Conservation (phyloP, 169 alveolate species). For the Eimeria sp. region DNA sequence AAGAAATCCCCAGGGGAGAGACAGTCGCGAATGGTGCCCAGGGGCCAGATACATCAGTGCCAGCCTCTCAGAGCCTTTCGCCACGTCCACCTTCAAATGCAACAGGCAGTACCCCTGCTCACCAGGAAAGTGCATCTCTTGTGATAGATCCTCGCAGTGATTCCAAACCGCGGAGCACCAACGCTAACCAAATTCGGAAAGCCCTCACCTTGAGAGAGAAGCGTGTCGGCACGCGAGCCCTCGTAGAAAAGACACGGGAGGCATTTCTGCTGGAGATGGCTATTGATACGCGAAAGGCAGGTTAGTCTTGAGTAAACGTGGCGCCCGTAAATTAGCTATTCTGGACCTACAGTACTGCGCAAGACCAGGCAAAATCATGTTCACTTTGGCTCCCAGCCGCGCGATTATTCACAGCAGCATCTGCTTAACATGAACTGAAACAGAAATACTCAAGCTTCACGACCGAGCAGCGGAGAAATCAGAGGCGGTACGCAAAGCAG, state of each 20-base stretch:
- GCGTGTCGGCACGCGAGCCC: constrained; percentile 78
- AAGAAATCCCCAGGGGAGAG: background rate
- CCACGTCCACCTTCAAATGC: background rate
- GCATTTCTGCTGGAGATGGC: constrained; percentile 86
- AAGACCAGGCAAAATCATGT: background rate
- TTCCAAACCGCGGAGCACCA: background rate
- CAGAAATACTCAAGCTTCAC: constrained; percentile 87
- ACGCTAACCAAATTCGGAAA: background rate
- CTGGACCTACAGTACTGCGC: background rate
- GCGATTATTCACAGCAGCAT: background rate
- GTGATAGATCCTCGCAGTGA: background rate
- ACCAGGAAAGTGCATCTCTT: constrained; percentile 4
- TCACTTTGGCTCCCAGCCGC: constrained; percentile 16
- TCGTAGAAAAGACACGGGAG: constrained; percentile 86
- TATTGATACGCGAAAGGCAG: constrained; percentile 85
- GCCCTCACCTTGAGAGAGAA: background rate
- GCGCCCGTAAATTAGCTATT: background rate
- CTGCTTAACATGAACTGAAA: background rate
- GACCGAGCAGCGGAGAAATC: constrained; percentile 85
- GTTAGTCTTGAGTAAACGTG: constrained; percentile 15
- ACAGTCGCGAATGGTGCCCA: background rate
- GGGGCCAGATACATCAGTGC: background rate
- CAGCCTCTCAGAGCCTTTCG: background rate
- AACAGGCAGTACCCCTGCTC: background rate
- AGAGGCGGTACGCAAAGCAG: constrained; percentile 85